Evolutionary conservation across 257 asterid species (phyloP), one percentile per base, ranked within the genome.

Genomic region (Fraxinus cuspidata): DNA sequence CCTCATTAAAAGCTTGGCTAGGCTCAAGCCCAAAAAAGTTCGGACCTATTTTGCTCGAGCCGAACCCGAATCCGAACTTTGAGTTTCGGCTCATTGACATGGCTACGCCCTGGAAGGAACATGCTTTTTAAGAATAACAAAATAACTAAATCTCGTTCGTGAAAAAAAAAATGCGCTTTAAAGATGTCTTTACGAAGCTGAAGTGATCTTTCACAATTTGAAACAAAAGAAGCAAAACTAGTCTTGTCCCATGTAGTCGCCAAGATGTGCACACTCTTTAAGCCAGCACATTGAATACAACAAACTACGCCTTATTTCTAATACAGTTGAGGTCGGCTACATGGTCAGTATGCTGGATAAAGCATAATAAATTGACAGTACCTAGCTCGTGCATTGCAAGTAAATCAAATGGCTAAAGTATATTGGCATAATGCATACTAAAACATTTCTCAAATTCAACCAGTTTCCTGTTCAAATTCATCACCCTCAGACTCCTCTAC

Each of bases 391-490:
- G 68, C 65, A 56, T 7, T 23, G 25, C 31, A 21, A 60, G 68
- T 60, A 23, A 23, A 23, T 60, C 15, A 60, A 60, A 53, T 53
- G 27, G 29, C 10, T 56, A 56, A 23, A 58, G 31, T 5, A 58
- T 4, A 47, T 47, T 15, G 58, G 58, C 29, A 58, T 58, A 58
- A 21, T 23, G 66, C 31, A n/a, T 9, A 8, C 66, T 8, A 7
- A 58, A 47, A 47, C 58, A 47, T 47, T 47, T 47, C 58, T 47
- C 58, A 47, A 16, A 16, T 37, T 90, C 89, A 94, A 75, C 96
- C 90, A 21, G 98, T 92, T 82, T 92, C 98, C 84, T 96, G 99
- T 80, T 96, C 98, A 74, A 96, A 96, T 34, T 96, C 99, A 76
- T 96, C 99, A 56, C 94, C 96, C 70, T 93, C 98, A 0, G 97